A percentile compares a stretch with the other conserved stretches of the same genome.
These are phyloP conservation scores for Beta vulgaris DNA, from an alignment of 148 eudicot genomes.

Conservation along the genomic window DNA sequence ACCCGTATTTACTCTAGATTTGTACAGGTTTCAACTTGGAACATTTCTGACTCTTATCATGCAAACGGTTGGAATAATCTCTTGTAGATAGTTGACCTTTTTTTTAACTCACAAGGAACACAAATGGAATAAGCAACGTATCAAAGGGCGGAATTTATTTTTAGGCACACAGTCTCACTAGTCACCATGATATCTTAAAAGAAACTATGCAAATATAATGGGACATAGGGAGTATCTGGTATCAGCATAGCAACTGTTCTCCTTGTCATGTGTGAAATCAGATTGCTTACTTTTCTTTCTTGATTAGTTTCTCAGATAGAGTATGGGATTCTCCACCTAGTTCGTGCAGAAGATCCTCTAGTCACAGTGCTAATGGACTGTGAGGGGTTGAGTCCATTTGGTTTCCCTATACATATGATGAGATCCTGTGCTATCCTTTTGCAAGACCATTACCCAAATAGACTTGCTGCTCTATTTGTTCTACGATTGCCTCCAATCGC, in stretches of 20 bases:
- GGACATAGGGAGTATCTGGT: not conserved
- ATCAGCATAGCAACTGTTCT: not conserved
- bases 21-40: not conserved
- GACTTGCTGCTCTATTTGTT: slow-evolving; percentile 59
- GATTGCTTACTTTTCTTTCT: slow-evolving; percentile 16
- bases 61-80: not conserved
- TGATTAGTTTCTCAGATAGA: slow-evolving; percentile 69
- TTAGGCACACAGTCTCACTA: not conserved
- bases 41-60: not conserved
- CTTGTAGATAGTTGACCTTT: not conserved
- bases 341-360: slow-evolving; percentile 41
- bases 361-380: slow-evolving; percentile 74
- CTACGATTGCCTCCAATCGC: slow-evolving; percentile 52
- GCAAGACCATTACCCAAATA: slow-evolving; percentile 74
- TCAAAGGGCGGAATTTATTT: too few relatives aligned
- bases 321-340: slow-evolving; percentile 52
- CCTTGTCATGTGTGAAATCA: not conserved
- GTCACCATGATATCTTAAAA: not conserved
- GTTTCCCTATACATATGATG: slow-evolving; percentile 61
- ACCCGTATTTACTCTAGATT: not conserved
- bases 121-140: not conserved
- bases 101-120: not conserved
- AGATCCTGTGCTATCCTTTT: slow-evolving; percentile 62
- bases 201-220: not conserved
- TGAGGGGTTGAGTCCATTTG: slow-evolving; percentile 59